A percentile compares a stretch with the other conserved stretches of the same genome.
Conservation (phyloP, 805 yeast species). For the Candida suzukii region DNA sequence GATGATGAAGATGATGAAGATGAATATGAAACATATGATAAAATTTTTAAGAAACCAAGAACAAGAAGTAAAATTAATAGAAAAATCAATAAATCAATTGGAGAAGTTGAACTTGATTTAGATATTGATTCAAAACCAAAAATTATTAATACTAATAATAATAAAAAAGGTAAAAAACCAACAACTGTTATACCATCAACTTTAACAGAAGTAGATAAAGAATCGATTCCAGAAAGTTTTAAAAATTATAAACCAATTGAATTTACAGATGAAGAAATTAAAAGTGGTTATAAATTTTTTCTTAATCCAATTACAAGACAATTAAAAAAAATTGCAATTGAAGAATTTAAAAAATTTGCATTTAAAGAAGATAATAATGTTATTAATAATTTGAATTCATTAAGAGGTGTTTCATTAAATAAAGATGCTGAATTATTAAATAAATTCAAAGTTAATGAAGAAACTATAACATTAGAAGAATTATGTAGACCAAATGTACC, state of each 20-base stretch:
- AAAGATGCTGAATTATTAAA: conserved; percentile 35
- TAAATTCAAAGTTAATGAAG: conserved; percentile 40
- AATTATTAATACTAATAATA: no score
- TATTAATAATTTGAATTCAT: conserved; percentile 28
- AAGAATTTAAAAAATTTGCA: conserved; percentile 10
- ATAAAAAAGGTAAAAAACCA: no score
- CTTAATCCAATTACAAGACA: conserved; percentile 10
- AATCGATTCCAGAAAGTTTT: background rate
- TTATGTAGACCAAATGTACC: conserved; percentile 63
- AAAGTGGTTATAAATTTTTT: conserved; percentile 8
- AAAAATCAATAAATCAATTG: no score
- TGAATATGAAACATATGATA: conserved; percentile 1
- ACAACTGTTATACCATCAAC: background rate
- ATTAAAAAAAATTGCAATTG: conserved; percentile 14
- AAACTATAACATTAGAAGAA: conserved; percentile 57
- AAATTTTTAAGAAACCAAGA: background rate
- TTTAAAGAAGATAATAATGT: conserved; percentile 15
- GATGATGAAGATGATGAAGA: conserved; percentile 1
- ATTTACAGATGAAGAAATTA: conserved; percentile 3
- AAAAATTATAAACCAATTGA: conserved; percentile 2
- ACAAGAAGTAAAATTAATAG: background rate
- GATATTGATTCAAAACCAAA: no score
- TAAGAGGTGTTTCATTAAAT: conserved; percentile 28
- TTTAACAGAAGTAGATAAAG: conserved; percentile 3
- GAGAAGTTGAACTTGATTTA: no score